Conservation (phyloP, 176 grass and related monocot genomes). For the barley (Hordeum vulgare) region DNA sequence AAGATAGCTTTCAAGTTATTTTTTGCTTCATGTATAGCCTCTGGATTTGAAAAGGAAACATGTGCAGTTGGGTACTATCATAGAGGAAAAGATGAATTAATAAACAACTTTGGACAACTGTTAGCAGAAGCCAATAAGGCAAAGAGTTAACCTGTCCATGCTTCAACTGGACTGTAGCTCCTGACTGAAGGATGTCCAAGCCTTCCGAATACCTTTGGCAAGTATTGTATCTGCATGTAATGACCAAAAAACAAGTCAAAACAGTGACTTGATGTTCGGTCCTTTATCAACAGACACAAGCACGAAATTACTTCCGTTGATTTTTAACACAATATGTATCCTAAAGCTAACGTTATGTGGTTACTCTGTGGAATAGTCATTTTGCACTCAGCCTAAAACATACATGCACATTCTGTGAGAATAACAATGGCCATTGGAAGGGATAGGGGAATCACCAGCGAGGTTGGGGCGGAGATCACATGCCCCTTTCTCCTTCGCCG, state of each 20-base stretch:
- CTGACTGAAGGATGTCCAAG: slow-evolving; percentile 84
- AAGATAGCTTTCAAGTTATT: too few species aligned
- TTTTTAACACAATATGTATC: neutral
- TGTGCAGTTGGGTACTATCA: too few species aligned
- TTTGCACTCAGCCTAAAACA: too few species aligned
- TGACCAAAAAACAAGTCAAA: slow-evolving; percentile 10
- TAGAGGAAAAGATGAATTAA: too few species aligned
- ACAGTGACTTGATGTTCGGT: neutral
- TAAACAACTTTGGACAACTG: neutral
- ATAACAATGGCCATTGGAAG: too few species aligned
- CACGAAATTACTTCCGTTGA: neutral
- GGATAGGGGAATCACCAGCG: too few species aligned
- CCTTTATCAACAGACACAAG: neutral
- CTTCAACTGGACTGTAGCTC: slow-evolving; percentile 82
- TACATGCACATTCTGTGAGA: too few species aligned
- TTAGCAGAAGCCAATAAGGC: neutral
- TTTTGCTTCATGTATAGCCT: too few species aligned
- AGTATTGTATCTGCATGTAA: slow-evolving; percentile 64
- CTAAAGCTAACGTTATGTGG: neutral
- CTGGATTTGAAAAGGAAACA: too few species aligned
- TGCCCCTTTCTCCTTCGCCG: too few species aligned
- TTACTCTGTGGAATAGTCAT: neutral
- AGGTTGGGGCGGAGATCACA: too few species aligned
- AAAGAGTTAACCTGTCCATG: slow-evolving; percentile 70
- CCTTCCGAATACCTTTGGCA: slow-evolving; percentile 72